phyloP scores from a whole-genome alignment of 805 yeast species.

The Sungouiella thailandica region DNA sequence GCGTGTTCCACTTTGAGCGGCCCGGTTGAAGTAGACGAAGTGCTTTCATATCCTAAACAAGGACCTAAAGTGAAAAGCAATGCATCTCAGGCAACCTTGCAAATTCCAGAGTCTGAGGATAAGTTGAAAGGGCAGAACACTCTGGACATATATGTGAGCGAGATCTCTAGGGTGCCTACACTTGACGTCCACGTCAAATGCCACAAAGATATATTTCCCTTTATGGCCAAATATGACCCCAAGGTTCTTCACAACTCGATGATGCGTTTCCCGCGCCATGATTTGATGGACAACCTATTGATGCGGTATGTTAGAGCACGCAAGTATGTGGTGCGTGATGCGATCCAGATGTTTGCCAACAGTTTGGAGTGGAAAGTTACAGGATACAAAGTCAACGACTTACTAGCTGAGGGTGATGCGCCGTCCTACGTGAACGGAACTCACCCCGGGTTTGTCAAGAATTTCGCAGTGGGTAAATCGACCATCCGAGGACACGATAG shows the following conservation, averaged over 20 bases:
- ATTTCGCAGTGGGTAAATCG: conserved; percentile 65
- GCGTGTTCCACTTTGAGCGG: conserved; percentile 22
- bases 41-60: too few relatives aligned
- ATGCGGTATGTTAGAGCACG: conserved; percentile 82
- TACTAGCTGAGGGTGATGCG: conserved; percentile 70
- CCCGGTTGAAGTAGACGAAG: background rate
- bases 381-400: conserved; percentile 49
- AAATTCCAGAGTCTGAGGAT: too few relatives aligned
- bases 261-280: conserved; percentile 64
- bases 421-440: conserved; percentile 41
- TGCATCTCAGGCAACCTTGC: too few relatives aligned
- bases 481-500: conserved; percentile 70
- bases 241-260: conserved; percentile 45
- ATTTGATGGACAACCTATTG: conserved; percentile 73
- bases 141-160: background rate
- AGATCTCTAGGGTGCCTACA: conserved; percentile 1
- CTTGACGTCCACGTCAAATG: conserved; percentile 9
- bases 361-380: conserved; percentile 72
- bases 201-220: conserved; percentile 41
- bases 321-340: conserved; percentile 71
- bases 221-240: conserved; percentile 49
- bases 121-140: conserved; percentile 16
- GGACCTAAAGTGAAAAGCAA: too few relatives aligned
- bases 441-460: conserved; percentile 44
- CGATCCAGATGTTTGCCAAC: conserved; percentile 65